Evolutionary conservation across 2,329 filamentous ascomycete species (phyloP).

Genomic region (Sporothrix dimorphospora): DNA sequence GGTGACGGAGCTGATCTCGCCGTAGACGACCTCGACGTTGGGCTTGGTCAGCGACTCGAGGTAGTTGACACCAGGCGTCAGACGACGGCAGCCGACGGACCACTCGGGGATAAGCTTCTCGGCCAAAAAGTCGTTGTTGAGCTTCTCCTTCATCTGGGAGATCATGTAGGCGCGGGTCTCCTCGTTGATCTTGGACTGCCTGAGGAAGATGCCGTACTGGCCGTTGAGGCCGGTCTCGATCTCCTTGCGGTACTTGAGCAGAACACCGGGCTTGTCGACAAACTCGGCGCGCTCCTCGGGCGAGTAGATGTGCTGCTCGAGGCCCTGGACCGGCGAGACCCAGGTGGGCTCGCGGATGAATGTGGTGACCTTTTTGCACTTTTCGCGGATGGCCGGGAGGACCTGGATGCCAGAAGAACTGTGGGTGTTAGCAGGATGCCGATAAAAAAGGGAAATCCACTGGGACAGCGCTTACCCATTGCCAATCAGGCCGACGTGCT

Average conservation of each 20-base stretch:
- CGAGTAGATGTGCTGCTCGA: slow-evolving; percentile 33
- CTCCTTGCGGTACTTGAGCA: slow-evolving; percentile 32
- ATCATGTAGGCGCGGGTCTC: slow-evolving; percentile 47
- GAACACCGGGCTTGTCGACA: slow-evolving; percentile 28
- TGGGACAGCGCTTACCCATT: slow-evolving; percentile 34
- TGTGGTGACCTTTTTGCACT: slow-evolving; percentile 32
- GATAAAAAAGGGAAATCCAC: background rate
- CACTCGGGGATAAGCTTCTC: slow-evolving; percentile 50
- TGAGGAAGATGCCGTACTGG: slow-evolving; percentile 30
- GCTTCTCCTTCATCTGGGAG: slow-evolving; percentile 45
- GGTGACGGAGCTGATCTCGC: slow-evolving; percentile 39
- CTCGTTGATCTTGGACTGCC: slow-evolving; percentile 36
- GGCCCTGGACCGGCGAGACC: slow-evolving; percentile 32
- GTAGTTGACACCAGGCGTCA: slow-evolving; percentile 49
- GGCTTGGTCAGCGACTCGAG: slow-evolving; percentile 47
- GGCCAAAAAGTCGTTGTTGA: slow-evolving; percentile 35
- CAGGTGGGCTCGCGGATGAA: slow-evolving; percentile 34
- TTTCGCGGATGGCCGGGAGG: slow-evolving; percentile 35
- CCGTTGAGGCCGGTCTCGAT: slow-evolving; percentile 31
- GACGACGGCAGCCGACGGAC: slow-evolving; percentile 48
- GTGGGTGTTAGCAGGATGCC: slow-evolving; percentile 35
- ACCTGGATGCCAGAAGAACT: slow-evolving; percentile 41
- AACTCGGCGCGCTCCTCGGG: slow-evolving; percentile 31
- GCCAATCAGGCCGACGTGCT: slow-evolving; percentile 41
- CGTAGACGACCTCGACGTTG: slow-evolving; percentile 51